Evolutionary conservation across 192 early-diverging fungal species (phyloP).

Genomic region (Backusella tuberculispora): DNA sequence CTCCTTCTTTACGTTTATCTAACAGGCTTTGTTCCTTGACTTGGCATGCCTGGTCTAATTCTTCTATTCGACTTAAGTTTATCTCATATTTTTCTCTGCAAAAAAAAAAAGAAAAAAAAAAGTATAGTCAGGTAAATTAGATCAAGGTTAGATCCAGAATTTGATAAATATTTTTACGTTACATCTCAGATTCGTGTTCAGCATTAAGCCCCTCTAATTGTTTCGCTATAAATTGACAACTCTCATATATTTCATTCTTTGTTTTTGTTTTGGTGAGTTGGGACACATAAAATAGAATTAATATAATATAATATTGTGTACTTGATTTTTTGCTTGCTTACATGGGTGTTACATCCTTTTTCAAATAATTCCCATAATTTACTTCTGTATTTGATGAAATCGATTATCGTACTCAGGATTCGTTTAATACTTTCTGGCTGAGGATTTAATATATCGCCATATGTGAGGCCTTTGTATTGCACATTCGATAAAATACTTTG

Average conservation of each 20-base stretch:
- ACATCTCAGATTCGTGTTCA: too few species aligned
- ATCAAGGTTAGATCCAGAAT: background rate
- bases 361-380: background rate
- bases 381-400: background rate
- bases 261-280: background rate
- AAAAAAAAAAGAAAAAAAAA: too few species aligned
- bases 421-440: background rate
- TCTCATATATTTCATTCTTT: too few species aligned
- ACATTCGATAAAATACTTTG: background rate
- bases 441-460: background rate
- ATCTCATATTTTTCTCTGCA: background rate
- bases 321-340: background rate
- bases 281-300: background rate
- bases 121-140: background rate
- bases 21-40: background rate
- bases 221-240: too few species aligned
- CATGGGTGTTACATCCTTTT: background rate
- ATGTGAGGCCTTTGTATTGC: background rate
- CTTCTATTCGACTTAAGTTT: background rate
- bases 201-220: too few species aligned
- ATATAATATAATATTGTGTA: too few species aligned
- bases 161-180: too few species aligned
- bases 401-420: background rate
- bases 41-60: background rate
- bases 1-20: background rate